Base-by-base conservation (phyloP, 2,329 filamentous ascomycete species). In the Trichoderma atrobrunneum region DNA sequence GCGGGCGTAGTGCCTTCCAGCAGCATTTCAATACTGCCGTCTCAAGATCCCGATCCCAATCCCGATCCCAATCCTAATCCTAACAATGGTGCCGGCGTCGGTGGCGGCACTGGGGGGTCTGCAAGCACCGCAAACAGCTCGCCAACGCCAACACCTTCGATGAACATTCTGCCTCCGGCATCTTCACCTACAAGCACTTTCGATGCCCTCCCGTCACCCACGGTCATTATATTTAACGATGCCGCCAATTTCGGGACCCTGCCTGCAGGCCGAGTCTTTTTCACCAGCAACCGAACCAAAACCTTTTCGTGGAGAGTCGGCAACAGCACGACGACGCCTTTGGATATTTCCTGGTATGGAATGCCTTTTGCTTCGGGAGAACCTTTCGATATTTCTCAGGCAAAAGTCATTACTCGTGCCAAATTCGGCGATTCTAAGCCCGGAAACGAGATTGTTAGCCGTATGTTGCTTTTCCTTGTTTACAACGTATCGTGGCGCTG, bases 341-440 rank as follows among this genome's bases (percentile, higher is more conserved):
- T 48, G 7, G 21, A 67, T 18, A 62, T 73, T 30, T 65, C 34
- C 30, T 73, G 72, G 72, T 70, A 65, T 6, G 69, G 51, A 18
- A 32, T 24, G n/a, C 26, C 18, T 21, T 28, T 16, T 5, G 39
- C 12, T 21, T 21, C 24, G 11, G 61, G n/a, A n/a, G 18, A 64
- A 7, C 30, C 56, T 4, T 69, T 69, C n/a, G 43, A 69, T 34
- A 18, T 39, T 21, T 69, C 66, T 18, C 26, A 36, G 16, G 57
- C 66, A 16, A 69, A 28, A 1, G 14, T 36, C 57, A 61, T 69
- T 69, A 57, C 56, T 39, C 32, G 28, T 26, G 66, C 56, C 21
- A 32, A 51, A 3, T 69, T 69, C 14, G 21, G 57, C 7, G 57
- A 30, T 6, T 8, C 6, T n/a, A 24, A 11, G 12, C 28, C 66